A percentile compares a stretch with the other conserved stretches of the same genome.
Evolutionary conservation across 257 asterid species (phyloP).

Genomic region (Plantago elongata): DNA sequence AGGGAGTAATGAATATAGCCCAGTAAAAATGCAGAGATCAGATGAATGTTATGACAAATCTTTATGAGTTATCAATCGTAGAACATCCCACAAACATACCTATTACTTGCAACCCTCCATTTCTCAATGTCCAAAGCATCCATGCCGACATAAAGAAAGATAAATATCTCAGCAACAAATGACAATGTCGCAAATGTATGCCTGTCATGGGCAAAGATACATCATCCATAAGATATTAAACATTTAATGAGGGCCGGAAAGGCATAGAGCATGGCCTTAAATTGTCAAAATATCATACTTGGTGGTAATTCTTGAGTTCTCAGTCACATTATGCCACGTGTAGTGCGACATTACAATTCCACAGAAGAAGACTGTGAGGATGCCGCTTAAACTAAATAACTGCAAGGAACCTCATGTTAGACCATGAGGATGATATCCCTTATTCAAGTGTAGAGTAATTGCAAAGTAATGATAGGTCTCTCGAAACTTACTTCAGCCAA

Average conservation of each 20-base stretch:
- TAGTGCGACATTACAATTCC: conserved; percentile 99
- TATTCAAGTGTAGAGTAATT: conserved; percentile 17
- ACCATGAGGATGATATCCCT: conserved; percentile 6
- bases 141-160: conserved; percentile 96
- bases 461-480: conserved; percentile 1
- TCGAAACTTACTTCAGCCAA: conserved; percentile 78
- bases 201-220: conserved; percentile 40
- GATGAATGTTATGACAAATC: conserved; percentile 10
- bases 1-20: background rate
- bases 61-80: background rate
- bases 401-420: conserved; percentile 38
- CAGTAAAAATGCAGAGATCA: conserved; percentile 4
- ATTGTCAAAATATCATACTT: conserved; percentile 47
- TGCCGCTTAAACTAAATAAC: conserved; percentile 80
- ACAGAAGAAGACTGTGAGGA: conserved; percentile 97
- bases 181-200: conserved; percentile 93
- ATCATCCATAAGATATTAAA: conserved; percentile 21
- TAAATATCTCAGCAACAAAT: conserved; percentile 86
- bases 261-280: conserved; percentile 7
- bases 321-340: conserved; percentile 99
- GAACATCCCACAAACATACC: conserved; percentile 36
- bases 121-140: conserved; percentile 97
- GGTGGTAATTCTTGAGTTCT: conserved; percentile 91
- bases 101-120: conserved; percentile 79
- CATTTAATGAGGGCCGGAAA: conserved; percentile 4